Evolutionary conservation across 176 grass and related monocot species (phyloP).

Genomic region (Cenchrus americanus): DNA sequence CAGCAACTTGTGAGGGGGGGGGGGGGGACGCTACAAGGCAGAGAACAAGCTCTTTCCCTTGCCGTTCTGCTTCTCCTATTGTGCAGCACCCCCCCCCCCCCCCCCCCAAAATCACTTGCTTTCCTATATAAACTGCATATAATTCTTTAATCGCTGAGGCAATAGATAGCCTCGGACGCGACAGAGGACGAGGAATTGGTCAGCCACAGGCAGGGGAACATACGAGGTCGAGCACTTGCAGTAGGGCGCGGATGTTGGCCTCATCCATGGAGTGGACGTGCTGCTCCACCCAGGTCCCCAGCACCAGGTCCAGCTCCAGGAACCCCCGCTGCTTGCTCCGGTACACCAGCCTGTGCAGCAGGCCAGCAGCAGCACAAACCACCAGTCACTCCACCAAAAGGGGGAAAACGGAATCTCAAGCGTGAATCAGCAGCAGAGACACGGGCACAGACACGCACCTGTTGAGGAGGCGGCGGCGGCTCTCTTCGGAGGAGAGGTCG

Average conservation of each 20-base stretch:
- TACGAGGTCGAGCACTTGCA: conserved; percentile 92
- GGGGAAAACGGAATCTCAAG: background rate
- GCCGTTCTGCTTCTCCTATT: background rate
- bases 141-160: background rate
- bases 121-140: background rate
- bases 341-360: conserved; percentile 68
- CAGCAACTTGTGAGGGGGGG: background rate
- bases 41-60: background rate
- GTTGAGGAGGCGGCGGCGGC: conserved; percentile 84
- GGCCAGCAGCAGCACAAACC: too few species aligned
- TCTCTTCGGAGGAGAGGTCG: conserved; percentile 78
- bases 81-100: background rate
- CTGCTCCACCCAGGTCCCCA: conserved; percentile 91
- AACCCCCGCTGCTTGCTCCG: conserved; percentile 94
- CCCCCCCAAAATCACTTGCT: background rate
- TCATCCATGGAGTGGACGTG: conserved; percentile 78
- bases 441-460: conserved; percentile 32
- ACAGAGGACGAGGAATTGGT: background rate
- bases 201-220: background rate
- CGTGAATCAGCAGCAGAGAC: background rate
- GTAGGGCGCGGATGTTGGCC: conserved; percentile 67
- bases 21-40: background rate
- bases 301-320: conserved; percentile 86
- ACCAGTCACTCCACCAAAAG: background rate
- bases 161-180: background rate